Conservation (phyloP, 1,284 basidiomycete genomes). For the Termitomyces sp. region DNA sequence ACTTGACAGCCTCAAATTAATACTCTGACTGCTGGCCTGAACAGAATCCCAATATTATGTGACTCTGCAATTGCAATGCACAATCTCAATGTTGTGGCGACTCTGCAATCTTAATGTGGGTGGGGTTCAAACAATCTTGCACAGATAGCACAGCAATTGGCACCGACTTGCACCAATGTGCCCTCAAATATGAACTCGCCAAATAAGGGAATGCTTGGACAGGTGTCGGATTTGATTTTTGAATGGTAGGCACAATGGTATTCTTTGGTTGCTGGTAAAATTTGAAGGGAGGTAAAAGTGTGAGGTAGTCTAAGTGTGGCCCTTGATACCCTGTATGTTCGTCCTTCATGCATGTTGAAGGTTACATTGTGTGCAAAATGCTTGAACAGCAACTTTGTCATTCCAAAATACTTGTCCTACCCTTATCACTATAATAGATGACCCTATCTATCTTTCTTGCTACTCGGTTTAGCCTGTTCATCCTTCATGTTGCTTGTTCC, state of each 20-base stretch:
- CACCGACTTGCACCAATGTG: conserved; percentile 1
- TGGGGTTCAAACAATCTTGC: conserved; percentile 14
- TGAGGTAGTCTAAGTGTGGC: too few species aligned
- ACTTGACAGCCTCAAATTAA: too few species aligned
- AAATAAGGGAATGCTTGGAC: conserved; percentile 58
- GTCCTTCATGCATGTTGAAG: too few species aligned
- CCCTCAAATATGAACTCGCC: conserved; percentile 24
- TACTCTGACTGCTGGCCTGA: conserved; percentile 20
- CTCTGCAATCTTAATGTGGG: conserved; percentile 25
- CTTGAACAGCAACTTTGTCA: too few species aligned
- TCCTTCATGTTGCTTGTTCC: too few species aligned
- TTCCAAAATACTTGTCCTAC: not conserved
- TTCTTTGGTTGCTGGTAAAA: not conserved
- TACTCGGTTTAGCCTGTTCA: not conserved
- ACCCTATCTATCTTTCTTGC: too few species aligned
- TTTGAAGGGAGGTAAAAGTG: not conserved
- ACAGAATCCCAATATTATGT: not conserved
- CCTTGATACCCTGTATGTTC: too few species aligned
- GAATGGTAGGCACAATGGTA: conserved; percentile 63
- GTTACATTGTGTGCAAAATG: too few species aligned
- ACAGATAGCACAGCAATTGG: conserved; percentile 5
- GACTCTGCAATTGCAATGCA: too few species aligned
- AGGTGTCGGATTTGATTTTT: conserved; percentile 73
- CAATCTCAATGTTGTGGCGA: too few species aligned
- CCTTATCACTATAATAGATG: not conserved